These are phyloP conservation scores for Colletotrichum sublineola DNA, from an alignment of 2,329 filamentous ascomycete genomes.

Conservation along the genomic window DNA sequence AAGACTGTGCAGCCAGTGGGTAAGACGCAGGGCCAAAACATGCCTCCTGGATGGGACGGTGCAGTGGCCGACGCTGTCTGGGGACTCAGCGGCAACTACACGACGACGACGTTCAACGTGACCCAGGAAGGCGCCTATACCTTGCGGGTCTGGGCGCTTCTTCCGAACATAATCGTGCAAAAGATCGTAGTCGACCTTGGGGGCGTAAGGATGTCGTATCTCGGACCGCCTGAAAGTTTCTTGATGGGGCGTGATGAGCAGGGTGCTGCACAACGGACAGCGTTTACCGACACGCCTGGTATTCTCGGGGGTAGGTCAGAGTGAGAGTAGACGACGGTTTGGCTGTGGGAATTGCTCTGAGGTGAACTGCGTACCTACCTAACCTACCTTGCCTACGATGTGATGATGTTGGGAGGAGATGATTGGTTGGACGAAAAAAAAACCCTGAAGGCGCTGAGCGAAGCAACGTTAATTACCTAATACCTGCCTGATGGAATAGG, in stretches of 20 bases:
- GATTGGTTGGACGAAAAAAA: background rate
- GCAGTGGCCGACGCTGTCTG: slow-evolving; percentile 62
- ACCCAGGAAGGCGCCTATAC: slow-evolving; percentile 60
- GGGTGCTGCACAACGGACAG: slow-evolving; percentile 54
- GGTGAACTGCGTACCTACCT: background rate
- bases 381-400: background rate
- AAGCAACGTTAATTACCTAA: background rate
- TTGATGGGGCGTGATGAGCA: slow-evolving; percentile 56
- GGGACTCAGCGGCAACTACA: slow-evolving; percentile 59
- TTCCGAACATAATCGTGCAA: slow-evolving; percentile 67
- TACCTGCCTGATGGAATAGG: background rate
- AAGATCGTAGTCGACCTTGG: slow-evolving; percentile 70
- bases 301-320: slow-evolving; percentile 27
- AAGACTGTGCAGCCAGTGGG: slow-evolving; percentile 58
- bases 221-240: slow-evolving; percentile 70
- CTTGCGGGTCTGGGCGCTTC: slow-evolving; percentile 64
- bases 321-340: background rate
- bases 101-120: slow-evolving; percentile 59
- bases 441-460: background rate
- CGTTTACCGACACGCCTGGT: slow-evolving; percentile 49
- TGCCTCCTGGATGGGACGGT: slow-evolving; percentile 58
- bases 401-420: background rate
- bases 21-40: slow-evolving; percentile 54
- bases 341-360: background rate
- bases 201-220: slow-evolving; percentile 65